Evolutionary conservation across 2,329 filamentous ascomycete species (phyloP).

Genomic region (Cladosporium sp.): DNA sequence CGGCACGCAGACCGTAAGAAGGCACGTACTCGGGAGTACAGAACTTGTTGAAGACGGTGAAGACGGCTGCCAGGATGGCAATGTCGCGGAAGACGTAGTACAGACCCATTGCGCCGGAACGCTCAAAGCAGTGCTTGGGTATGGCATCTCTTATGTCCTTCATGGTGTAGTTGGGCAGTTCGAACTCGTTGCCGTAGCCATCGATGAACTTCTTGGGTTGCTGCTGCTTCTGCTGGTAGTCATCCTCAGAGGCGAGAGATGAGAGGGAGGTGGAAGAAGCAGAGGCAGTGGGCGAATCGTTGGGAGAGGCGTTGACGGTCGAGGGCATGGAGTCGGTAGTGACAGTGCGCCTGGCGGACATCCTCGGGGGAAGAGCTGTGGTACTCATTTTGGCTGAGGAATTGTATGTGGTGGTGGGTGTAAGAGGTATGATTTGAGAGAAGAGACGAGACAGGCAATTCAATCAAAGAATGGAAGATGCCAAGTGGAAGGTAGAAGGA

Average conservation of each 20-base stretch:
- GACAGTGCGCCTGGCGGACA: slow-evolving; percentile 39
- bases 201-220: slow-evolving; percentile 69
- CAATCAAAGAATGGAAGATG: background rate
- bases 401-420: background rate
- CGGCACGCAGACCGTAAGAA: slow-evolving; percentile 60
- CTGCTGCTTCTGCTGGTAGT: slow-evolving; percentile 50
- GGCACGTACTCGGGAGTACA: slow-evolving; percentile 81
- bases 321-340: slow-evolving; percentile 49
- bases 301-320: slow-evolving; percentile 52
- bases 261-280: slow-evolving; percentile 87
- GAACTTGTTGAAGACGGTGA: slow-evolving; percentile 84
- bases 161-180: slow-evolving; percentile 92
- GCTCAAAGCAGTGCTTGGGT: slow-evolving; percentile 93
- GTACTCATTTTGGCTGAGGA: slow-evolving; percentile 39
- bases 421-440: background rate
- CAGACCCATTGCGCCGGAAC: slow-evolving; percentile 70
- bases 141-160: slow-evolving; percentile 97
- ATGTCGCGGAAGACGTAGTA: slow-evolving; percentile 82
- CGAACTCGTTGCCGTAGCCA: slow-evolving; percentile 91
- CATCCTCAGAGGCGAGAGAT: slow-evolving; percentile 67
- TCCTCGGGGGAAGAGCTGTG: slow-evolving; percentile 49
- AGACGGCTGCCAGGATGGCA: slow-evolving; percentile 65
- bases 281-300: slow-evolving; percentile 58
- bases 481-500: background rate
- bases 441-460: too few species aligned